Evolutionary conservation across 495 filamentous ascomycete species (phyloP).

Genomic region (Penicillium daleae): DNA sequence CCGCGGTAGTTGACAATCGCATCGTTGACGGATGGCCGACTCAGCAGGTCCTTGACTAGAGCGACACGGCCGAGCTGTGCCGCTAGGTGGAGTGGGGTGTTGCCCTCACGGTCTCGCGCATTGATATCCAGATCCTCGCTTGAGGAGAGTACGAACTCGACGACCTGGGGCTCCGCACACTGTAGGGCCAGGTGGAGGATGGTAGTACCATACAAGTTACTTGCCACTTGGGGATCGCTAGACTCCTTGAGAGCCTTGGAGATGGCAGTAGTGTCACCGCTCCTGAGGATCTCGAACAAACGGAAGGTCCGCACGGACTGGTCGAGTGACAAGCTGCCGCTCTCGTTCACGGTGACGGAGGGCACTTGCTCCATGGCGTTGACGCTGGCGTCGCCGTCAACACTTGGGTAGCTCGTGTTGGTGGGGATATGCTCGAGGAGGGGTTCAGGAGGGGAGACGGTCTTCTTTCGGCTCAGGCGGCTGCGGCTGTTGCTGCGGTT

Average conservation of each 20-base stretch:
- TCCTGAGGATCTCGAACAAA: constrained; percentile 88
- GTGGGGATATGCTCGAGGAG: constrained; percentile 35
- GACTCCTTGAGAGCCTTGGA: constrained; percentile 82
- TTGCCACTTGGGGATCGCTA: constrained; percentile 46
- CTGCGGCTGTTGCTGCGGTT: constrained; percentile 39
- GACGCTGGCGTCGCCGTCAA: constrained; percentile 4
- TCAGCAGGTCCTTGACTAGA: constrained; percentile 79
- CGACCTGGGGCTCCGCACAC: constrained; percentile 90
- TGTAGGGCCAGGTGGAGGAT: constrained; percentile 95
- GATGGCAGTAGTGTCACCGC: constrained; percentile 87
- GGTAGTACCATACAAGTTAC: constrained; percentile 74
- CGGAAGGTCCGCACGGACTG: constrained; percentile 93
- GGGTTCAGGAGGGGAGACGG: constrained; percentile 29
- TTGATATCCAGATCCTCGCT: constrained; percentile 76
- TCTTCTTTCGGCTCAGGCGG: constrained; percentile 30
- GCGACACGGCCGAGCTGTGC: constrained; percentile 77
- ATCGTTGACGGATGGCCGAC: constrained; percentile 82
- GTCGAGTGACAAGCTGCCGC: constrained; percentile 68
- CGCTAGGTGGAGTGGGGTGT: constrained; percentile 89
- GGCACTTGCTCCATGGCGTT: constrained; percentile 41
- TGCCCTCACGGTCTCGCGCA: constrained; percentile 86
- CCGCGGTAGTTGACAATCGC: constrained; percentile 87
- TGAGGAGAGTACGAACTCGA: constrained; percentile 90
- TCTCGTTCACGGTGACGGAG: constrained; percentile 35
- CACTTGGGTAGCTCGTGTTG: constrained; percentile 24